Evolutionary conservation across 192 early-diverging fungal genomes (phyloP).

Genomic region (Entomortierella chlamydospora): DNA sequence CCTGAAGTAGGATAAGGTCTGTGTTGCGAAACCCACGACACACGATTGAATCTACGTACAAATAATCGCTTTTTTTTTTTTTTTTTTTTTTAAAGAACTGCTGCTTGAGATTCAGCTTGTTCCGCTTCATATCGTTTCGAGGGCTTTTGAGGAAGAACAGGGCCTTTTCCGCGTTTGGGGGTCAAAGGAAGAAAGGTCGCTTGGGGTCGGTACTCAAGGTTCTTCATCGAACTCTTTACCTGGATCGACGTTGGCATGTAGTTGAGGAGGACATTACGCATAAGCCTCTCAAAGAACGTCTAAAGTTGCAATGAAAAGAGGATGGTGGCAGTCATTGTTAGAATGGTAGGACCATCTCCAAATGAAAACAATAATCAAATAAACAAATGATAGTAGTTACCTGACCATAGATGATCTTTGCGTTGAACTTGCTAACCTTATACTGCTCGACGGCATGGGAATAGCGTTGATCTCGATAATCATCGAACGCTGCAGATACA

Average conservation of each 20-base stretch:
- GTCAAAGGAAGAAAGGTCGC: background rate
- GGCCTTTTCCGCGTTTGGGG: no score
- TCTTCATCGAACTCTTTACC: background rate
- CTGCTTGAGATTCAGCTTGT: no score
- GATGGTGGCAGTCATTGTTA: no score
- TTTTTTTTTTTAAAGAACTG: no score
- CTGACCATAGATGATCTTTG: constrained; percentile 20
- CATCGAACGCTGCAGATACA: constrained; percentile 5
- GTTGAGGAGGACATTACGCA: background rate
- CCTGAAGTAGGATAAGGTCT: no score
- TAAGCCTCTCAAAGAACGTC: background rate
- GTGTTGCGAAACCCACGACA: no score
- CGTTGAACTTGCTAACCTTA: constrained; percentile 9
- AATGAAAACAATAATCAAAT: background rate
- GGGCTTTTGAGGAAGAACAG: no score
- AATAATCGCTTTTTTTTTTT: no score
- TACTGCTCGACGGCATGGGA: constrained; percentile 10
- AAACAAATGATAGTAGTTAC: no score
- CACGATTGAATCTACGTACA: no score
- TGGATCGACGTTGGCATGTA: background rate
- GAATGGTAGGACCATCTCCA: background rate
- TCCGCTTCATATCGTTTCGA: no score
- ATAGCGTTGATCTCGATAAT: constrained; percentile 6
- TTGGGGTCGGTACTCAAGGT: background rate
- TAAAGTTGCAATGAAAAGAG: background rate